phyloP scores from a whole-genome alignment of 2,329 filamentous ascomycete genomes.

The Phialocephala subalpina region DNA sequence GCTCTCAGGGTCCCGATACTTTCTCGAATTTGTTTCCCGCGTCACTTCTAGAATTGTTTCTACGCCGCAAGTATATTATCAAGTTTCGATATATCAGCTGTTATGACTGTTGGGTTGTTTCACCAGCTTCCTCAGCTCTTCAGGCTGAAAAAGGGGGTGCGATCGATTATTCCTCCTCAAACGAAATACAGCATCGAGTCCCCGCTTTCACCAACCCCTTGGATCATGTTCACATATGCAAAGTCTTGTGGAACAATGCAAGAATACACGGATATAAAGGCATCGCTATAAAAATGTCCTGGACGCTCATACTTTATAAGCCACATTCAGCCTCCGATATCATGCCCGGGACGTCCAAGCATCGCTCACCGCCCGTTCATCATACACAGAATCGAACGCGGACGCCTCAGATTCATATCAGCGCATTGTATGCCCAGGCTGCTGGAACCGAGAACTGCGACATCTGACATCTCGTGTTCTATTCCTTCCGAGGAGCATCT shows the following conservation, averaged over 20 bases:
- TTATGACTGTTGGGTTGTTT: not conserved
- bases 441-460: slow-evolving; percentile 7
- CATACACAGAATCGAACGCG: not conserved
- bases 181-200: slow-evolving; percentile 5
- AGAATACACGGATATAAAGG: slow-evolving; percentile 8
- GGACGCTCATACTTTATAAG: not conserved
- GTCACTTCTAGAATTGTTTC: slow-evolving; percentile 4
- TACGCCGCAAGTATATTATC: slow-evolving; percentile 10
- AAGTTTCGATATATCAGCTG: slow-evolving; percentile 2
- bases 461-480: not conserved
- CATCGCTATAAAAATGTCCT: not conserved
- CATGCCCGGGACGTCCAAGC: slow-evolving; percentile 10
- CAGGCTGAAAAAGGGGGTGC: slow-evolving; percentile 1
- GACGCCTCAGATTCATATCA: slow-evolving; percentile 1
- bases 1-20: not conserved
- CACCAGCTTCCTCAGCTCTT: not conserved
- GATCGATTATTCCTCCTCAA: not conserved
- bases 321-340: slow-evolving; percentile 11
- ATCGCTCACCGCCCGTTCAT: slow-evolving; percentile 2
- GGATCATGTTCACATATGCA: slow-evolving; percentile 5
- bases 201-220: not conserved
- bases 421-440: slow-evolving; percentile 5
- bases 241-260: not conserved
- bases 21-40: not conserved
- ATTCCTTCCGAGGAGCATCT: not conserved